Conservation (phyloP, 202 grass and related monocot genomes). For the Panicum hallii region DNA sequence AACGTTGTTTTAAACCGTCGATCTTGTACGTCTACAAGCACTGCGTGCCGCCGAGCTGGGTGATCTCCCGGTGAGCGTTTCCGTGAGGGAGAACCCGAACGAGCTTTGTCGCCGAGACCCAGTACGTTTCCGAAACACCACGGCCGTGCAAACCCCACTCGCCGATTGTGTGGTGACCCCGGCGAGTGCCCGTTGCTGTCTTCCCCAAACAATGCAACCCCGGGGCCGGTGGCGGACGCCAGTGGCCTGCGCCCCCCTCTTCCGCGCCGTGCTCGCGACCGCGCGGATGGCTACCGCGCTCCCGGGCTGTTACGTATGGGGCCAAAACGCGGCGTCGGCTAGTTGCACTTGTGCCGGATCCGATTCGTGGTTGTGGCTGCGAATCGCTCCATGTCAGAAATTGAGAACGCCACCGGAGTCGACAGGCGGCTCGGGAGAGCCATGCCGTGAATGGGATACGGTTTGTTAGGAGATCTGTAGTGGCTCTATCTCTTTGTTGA, state of each 20-base stretch:
- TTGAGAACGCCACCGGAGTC: not conserved
- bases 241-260: too few species aligned
- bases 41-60: not conserved
- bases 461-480: not conserved
- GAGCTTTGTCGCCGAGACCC: not conserved
- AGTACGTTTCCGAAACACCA: not conserved
- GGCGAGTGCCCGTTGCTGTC: not conserved
- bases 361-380: not conserved
- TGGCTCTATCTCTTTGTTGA: too few species aligned
- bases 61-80: not conserved
- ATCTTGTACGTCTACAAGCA: not conserved
- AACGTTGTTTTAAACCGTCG: not conserved
- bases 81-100: not conserved
- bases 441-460: not conserved
- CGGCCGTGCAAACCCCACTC: not conserved
- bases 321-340: not conserved
- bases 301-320: not conserved
- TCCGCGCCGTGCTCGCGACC: not conserved
- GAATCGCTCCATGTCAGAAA: too few species aligned
- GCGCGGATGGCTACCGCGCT: not conserved
- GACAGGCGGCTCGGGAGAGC: not conserved
- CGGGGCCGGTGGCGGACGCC: too few species aligned
- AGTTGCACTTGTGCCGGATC: not conserved
- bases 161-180: not conserved
- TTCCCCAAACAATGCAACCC: not conserved